These are phyloP conservation scores for Schizophyllum amplum DNA, from an alignment of 1,284 basidiomycete genomes.

Conservation along the genomic window DNA sequence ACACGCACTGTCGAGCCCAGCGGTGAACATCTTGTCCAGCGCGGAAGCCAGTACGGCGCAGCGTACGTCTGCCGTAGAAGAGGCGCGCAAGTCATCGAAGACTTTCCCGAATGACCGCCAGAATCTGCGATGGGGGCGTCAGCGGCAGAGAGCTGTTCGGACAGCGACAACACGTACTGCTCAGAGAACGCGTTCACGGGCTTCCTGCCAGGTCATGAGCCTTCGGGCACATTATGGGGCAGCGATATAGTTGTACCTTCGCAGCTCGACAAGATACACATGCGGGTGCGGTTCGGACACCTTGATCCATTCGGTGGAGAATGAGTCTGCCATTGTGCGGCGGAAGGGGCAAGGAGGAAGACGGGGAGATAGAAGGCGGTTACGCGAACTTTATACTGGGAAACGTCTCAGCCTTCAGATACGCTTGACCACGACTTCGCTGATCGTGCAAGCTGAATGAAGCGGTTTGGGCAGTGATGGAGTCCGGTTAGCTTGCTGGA, in stretches of 20 bases:
- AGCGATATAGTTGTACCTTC: conserved; percentile 30
- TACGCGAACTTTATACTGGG: too few species aligned
- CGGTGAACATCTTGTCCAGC: conserved; percentile 68
- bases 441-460: too few species aligned
- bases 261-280: conserved; percentile 47
- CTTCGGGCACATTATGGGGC: not conserved
- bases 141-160: not conserved
- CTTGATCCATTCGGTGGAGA: conserved; percentile 40
- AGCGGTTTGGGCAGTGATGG: too few species aligned
- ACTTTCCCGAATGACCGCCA: conserved; percentile 63
- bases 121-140: conserved; percentile 35
- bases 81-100: conserved; percentile 45
- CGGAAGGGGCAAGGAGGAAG: too few species aligned
- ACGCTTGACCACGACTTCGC: too few species aligned
- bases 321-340: too few species aligned
- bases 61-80: conserved; percentile 46
- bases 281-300: conserved; percentile 46
- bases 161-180: conserved; percentile 28
- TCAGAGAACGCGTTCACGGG: conserved; percentile 75
- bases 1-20: conserved; percentile 70
- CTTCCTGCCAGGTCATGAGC: conserved; percentile 27
- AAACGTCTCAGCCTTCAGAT: too few species aligned
- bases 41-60: conserved; percentile 67
- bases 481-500: too few species aligned
- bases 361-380: too few species aligned